Percentiles rank a stretch among this genome's conserved stretches.
Evolutionary conservation across 257 asterid species (phyloP).

Genomic region (Solanum medicagineum): DNA sequence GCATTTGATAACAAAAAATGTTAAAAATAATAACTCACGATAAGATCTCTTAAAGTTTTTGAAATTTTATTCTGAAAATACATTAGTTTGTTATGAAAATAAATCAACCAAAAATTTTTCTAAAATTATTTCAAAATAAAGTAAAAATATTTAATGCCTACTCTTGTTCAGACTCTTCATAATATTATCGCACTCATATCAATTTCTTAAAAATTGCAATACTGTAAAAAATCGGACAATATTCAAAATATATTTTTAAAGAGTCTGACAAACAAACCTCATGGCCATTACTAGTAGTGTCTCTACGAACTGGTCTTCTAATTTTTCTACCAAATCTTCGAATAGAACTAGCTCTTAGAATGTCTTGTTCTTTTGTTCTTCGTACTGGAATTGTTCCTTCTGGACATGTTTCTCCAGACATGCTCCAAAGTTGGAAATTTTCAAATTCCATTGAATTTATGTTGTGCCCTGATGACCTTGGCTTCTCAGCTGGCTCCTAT

Average conservation of each 20-base stretch:
- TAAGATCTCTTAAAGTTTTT: not conserved
- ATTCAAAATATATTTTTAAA: no score
- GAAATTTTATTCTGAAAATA: not conserved
- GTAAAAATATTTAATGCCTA: not conserved
- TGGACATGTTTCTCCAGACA: constrained; percentile 67
- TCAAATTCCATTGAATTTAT: constrained; percentile 27
- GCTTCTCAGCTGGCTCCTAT: constrained; percentile 85
- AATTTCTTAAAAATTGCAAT: not conserved
- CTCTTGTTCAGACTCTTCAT: not conserved
- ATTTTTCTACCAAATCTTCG: constrained; percentile 50
- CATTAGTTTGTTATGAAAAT: not conserved
- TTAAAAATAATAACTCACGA: not conserved
- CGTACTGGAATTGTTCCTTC: constrained; percentile 69
- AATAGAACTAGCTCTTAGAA: constrained; percentile 46
- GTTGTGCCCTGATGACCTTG: constrained; percentile 27
- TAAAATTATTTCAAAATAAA: no score
- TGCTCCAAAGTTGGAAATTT: constrained; percentile 62
- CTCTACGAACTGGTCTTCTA: constrained; percentile 38
- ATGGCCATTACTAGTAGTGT: constrained; percentile 61
- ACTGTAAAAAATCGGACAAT: no score
- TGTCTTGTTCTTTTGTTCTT: constrained; percentile 60
- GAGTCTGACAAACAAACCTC: constrained; percentile 31
- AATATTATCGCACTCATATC: not conserved
- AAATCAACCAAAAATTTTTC: not conserved
- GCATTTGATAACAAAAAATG: not conserved